phyloP scores from a whole-genome alignment of 371 early-diverging fungal genomes.

The Smittium culicis region DNA sequence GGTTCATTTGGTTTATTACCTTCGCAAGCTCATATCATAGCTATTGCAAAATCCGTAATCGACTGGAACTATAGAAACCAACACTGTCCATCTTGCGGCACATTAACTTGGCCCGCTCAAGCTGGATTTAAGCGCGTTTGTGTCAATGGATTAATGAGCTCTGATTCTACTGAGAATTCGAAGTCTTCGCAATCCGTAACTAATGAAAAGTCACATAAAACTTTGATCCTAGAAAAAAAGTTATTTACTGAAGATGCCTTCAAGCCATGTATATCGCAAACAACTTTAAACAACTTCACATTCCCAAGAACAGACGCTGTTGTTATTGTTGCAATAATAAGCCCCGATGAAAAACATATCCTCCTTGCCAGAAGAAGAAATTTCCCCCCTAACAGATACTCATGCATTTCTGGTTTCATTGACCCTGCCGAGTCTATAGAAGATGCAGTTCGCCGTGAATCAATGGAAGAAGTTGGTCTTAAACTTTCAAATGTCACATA shows the following conservation, averaged over 20 bases:
- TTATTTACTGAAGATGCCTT: conserved; percentile 14
- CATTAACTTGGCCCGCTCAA: conserved; percentile 36
- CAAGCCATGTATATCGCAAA: conserved; percentile 37
- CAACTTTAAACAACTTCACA: conserved; percentile 51
- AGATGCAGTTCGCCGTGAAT: conserved; percentile 64
- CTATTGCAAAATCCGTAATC: conserved; percentile 20
- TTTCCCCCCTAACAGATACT: conserved; percentile 48
- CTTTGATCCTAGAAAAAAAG: neutral
- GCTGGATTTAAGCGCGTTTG: conserved; percentile 62
- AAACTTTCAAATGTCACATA: conserved; percentile 48
- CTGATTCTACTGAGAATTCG: neutral
- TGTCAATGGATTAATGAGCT: neutral
- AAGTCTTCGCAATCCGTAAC: neutral
- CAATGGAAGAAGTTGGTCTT: conserved; percentile 62
- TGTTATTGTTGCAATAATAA: conserved; percentile 55
- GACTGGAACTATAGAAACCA: conserved; percentile 64
- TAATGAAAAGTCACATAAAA: too few species aligned
- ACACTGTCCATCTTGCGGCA: conserved; percentile 61
- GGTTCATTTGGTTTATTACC: conserved; percentile 5
- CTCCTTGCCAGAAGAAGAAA: conserved; percentile 55
- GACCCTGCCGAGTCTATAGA: conserved; percentile 76
- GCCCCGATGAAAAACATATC: conserved; percentile 44
- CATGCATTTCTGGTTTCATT: conserved; percentile 69
- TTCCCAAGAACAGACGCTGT: conserved; percentile 79
- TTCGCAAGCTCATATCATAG: conserved; percentile 1